A percentile compares a stretch with the other conserved stretches of the same genome.
Evolutionary conservation across 768 basidiomycete genomes (phyloP).

Genomic region (Nidularia pulvinata): DNA sequence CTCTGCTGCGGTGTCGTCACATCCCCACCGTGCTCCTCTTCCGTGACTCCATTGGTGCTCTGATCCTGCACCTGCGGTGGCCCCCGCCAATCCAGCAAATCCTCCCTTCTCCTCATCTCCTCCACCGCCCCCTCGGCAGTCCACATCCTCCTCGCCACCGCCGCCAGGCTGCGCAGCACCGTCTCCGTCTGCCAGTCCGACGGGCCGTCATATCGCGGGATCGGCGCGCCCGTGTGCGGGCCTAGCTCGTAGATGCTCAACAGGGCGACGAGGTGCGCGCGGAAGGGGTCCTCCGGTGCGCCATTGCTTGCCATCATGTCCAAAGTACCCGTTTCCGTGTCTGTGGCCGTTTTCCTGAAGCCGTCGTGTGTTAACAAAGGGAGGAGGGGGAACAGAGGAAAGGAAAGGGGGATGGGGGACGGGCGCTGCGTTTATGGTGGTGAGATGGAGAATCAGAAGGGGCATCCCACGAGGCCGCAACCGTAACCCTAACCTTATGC

Average conservation of each 20-base stretch:
- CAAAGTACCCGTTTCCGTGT: no score
- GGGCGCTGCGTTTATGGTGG: no score
- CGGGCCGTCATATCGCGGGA: conserved; percentile 50
- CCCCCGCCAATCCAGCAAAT: background rate
- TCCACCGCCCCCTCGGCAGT: conserved; percentile 48
- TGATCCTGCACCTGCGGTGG: background rate
- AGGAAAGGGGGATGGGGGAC: no score
- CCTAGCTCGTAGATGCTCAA: conserved; percentile 59
- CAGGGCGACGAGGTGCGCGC: conserved; percentile 50
- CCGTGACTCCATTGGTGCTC: background rate
- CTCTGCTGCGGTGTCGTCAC: background rate
- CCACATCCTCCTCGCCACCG: conserved; percentile 53
- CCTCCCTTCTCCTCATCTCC: conserved; percentile 28
- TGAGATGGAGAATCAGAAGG: no score
- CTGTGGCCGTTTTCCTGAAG: no score
- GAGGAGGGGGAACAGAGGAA: no score
- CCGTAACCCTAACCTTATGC: no score
- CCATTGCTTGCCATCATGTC: no score
- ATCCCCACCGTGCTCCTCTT: background rate
- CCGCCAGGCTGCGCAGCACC: conserved; percentile 50
- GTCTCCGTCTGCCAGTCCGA: conserved; percentile 55
- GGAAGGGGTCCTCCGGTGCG: conserved; percentile 15
- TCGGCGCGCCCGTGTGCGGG: conserved; percentile 36
- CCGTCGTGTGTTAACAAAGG: no score
- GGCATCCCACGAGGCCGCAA: no score